Evolutionary conservation across 768 basidiomycete species (phyloP), one percentile per base, ranked within the genome.

Genomic region (Leccinum broughii): DNA sequence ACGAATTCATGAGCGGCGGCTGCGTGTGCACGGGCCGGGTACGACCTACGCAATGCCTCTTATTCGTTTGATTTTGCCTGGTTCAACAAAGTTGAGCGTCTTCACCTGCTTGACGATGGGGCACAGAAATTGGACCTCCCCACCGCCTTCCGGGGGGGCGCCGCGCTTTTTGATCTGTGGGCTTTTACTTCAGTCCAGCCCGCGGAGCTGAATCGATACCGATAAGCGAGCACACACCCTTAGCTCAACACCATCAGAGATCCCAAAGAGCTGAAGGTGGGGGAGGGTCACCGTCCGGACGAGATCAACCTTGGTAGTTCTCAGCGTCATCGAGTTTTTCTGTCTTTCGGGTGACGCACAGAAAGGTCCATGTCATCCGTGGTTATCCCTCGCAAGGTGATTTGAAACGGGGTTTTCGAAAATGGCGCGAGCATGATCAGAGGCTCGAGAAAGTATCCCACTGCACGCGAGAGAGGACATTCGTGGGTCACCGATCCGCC

Each of bases 371-470:
- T 80, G 48, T 93, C 91, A 67, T 97, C 93, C 1, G 95, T 92
- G 1, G 97, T 99, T 58, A 99, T 88, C 1, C 97, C 97, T 55
- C 82, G 85, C 56, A 98, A 73, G 0, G 89, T 96, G 30, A 95
- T 72, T 50, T 89, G 83, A 51, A 98, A 73, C 1, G 93, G 85
- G 62, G 83, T 90, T 78, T 99, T 99, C 22, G 93, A 83, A 70
- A 98, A 98, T 0, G 94, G 93, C 3, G 93, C 95, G 4, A 98
- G 79, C 80, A 93, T 91, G 20, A 98, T 78, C 2, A 98, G 68
- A 14, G 94, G 88, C 70, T 98, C 97, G 11, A 98, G 78, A 70
- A 92, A 98, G 76, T 98, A 99, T 11, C 97, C 97, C 49, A 98
- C 82, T 30, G 92, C 90, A 46, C 95, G 83, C 11, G 93, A 91